Percentiles rank a stretch among this genome's conserved stretches.
phyloP scores from a whole-genome alignment of 495 filamentous ascomycete species.

The Clavariopsis aquatica region DNA sequence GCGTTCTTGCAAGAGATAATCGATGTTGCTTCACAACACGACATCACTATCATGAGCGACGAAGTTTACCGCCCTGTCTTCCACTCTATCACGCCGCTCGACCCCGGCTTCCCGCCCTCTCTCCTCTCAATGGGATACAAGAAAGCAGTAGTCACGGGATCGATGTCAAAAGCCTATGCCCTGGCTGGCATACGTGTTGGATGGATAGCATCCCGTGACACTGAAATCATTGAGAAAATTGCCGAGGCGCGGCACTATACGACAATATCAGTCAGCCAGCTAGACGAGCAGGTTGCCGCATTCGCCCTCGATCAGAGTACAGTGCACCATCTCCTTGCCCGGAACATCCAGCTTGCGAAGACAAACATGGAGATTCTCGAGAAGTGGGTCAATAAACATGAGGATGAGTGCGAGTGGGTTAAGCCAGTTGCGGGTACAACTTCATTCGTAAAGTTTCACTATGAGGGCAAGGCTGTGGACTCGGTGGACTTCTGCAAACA shows the following conservation, averaged over 20 bases:
- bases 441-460: slow-evolving; percentile 70
- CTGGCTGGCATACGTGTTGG: slow-evolving; percentile 80
- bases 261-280: slow-evolving; percentile 77
- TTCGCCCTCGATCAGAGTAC: slow-evolving; percentile 67
- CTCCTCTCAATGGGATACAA: slow-evolving; percentile 71
- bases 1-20: slow-evolving; percentile 62
- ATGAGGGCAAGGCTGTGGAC: slow-evolving; percentile 66
- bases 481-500: slow-evolving; percentile 71
- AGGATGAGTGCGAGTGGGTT: slow-evolving; percentile 66
- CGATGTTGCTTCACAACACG: slow-evolving; percentile 60
- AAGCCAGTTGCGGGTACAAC: slow-evolving; percentile 83
- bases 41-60: slow-evolving; percentile 72
- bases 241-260: slow-evolving; percentile 76
- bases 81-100: slow-evolving; percentile 65
- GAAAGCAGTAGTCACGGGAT: slow-evolving; percentile 72
- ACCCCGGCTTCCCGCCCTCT: slow-evolving; percentile 64
- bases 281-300: slow-evolving; percentile 78
- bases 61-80: slow-evolving; percentile 92
- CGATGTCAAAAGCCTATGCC: slow-evolving; percentile 84
- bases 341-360: slow-evolving; percentile 71
- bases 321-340: slow-evolving; percentile 63
- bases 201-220: slow-evolving; percentile 74
- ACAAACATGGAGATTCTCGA: slow-evolving; percentile 70
- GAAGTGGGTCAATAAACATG: slow-evolving; percentile 65
- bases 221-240: slow-evolving; percentile 63